A percentile compares a stretch with the other conserved stretches of the same genome.
Evolutionary conservation across 345 rosid genomes (phyloP).

Genomic region (Ceriops decandra): DNA sequence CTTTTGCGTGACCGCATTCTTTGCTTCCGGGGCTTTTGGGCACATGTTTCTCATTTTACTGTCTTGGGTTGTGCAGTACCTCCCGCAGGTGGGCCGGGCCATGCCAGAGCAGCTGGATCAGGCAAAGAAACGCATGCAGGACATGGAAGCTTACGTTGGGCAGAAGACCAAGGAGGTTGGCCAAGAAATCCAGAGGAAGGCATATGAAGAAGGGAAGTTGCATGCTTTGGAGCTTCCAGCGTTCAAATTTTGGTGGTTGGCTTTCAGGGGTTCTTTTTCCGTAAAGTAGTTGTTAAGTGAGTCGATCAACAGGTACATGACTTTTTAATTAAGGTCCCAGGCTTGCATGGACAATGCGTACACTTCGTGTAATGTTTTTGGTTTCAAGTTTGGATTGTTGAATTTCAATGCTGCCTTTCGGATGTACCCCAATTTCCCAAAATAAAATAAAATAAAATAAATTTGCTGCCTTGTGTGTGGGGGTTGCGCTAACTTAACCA

Average conservation of each 20-base stretch:
- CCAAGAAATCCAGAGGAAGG: constrained; percentile 37
- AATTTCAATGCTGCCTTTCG: constrained; percentile 1
- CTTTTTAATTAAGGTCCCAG: too few relatives aligned
- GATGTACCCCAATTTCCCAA: background rate
- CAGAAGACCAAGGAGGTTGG: constrained; percentile 53
- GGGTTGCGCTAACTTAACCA: too few relatives aligned
- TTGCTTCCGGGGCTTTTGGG: too few relatives aligned
- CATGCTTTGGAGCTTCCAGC: background rate
- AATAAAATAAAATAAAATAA: background rate
- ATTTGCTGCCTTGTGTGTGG: too few relatives aligned
- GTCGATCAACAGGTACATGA: too few relatives aligned
- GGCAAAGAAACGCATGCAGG: constrained; percentile 9
- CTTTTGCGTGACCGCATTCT: too few relatives aligned
- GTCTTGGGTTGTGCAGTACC: too few relatives aligned
- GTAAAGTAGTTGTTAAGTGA: background rate
- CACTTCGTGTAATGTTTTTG: background rate
- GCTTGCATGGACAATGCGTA: background rate
- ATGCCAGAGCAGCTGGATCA: too few relatives aligned
- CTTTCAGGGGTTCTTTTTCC: background rate
- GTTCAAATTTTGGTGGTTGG: background rate
- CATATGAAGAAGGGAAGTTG: constrained; percentile 26
- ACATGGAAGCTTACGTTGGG: constrained; percentile 37
- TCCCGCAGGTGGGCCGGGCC: too few relatives aligned
- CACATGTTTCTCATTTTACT: too few relatives aligned
- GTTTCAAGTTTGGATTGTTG: background rate